Evolutionary conservation across 495 filamentous ascomycete genomes (phyloP).

Genomic region (Annulohypoxylon nitens): DNA sequence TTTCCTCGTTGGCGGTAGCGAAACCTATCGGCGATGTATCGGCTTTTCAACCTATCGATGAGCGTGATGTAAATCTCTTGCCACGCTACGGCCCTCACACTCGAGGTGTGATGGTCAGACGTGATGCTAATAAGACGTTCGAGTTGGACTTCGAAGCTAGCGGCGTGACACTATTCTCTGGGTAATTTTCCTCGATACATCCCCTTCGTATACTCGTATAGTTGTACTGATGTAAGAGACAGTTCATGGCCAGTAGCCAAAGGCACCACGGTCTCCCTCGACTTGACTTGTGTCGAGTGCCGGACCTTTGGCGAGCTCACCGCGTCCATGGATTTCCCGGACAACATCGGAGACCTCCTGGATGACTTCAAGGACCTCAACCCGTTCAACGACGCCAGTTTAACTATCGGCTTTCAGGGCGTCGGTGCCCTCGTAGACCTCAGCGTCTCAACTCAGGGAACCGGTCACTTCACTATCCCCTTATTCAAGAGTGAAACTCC

Average conservation of each 20-base stretch:
- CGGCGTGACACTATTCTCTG: constrained; percentile 36
- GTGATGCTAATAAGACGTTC: constrained; percentile 44
- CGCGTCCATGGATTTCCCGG: constrained; percentile 44
- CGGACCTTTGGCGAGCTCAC: constrained; percentile 40
- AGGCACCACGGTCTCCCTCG: constrained; percentile 30
- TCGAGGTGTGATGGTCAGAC: constrained; percentile 30
- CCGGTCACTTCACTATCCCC: constrained; percentile 41
- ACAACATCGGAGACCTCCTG: constrained; percentile 40
- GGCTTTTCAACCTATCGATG: background rate
- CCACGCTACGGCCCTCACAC: constrained; percentile 14
- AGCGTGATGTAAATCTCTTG: constrained; percentile 16
- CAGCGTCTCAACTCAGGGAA: constrained; percentile 16
- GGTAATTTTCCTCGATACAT: constrained; percentile 21
- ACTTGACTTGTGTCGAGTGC: constrained; percentile 43
- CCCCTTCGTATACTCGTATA: background rate
- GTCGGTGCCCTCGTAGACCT: constrained; percentile 44
- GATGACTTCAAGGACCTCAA: constrained; percentile 34
- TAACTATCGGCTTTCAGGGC: constrained; percentile 44
- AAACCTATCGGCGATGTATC: constrained; percentile 29
- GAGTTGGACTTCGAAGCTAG: constrained; percentile 37
- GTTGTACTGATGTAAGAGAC: constrained; percentile 1
- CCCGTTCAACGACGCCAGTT: constrained; percentile 42
- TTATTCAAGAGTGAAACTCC: constrained; percentile 40
- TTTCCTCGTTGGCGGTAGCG: constrained; percentile 34
- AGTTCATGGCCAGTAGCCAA: constrained; percentile 28